Evolutionary conservation across 352 stramenopile species (phyloP).

Genomic region (Globisporangium uncinulatum): DNA sequence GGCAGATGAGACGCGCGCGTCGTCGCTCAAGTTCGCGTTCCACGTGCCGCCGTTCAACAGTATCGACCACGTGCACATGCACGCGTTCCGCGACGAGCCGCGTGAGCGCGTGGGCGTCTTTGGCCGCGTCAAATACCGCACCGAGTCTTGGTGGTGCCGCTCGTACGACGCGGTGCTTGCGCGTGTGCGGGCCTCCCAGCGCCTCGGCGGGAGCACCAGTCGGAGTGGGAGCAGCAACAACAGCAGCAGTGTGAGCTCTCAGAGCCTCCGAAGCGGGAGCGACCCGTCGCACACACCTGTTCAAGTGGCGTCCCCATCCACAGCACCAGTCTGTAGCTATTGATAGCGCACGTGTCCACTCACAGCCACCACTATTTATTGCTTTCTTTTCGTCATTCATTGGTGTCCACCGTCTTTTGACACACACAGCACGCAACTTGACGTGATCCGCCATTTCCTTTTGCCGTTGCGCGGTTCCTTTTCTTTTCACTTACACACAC

Average conservation of each 20-base stretch:
- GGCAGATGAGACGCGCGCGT: neutral
- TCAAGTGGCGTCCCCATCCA: neutral
- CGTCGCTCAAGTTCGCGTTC: slow-evolving; percentile 17
- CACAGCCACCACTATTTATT: neutral
- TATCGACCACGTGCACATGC: slow-evolving; percentile 89
- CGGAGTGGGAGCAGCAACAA: slow-evolving; percentile 3
- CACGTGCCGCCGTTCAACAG: slow-evolving; percentile 80
- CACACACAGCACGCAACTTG: neutral
- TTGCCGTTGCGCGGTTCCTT: too few species aligned
- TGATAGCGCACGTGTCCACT: neutral
- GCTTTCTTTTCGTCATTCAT: too few species aligned
- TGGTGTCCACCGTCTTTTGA: neutral
- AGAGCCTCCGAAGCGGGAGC: neutral
- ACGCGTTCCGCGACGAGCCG: slow-evolving; percentile 49
- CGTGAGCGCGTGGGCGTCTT: slow-evolving; percentile 35
- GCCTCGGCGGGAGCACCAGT: neutral
- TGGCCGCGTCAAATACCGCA: slow-evolving; percentile 74
- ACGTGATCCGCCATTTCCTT: neutral
- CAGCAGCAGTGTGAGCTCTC: neutral
- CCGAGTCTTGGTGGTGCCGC: slow-evolving; percentile 79
- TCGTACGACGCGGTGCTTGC: slow-evolving; percentile 66
- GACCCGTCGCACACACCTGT: neutral
- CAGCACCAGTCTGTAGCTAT: slow-evolving; percentile 1
- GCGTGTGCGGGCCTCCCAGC: slow-evolving; percentile 19
- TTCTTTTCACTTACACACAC: neutral